phyloP scores from a whole-genome alignment of 176 grass and related monocot species.

The Otatea glauca region DNA sequence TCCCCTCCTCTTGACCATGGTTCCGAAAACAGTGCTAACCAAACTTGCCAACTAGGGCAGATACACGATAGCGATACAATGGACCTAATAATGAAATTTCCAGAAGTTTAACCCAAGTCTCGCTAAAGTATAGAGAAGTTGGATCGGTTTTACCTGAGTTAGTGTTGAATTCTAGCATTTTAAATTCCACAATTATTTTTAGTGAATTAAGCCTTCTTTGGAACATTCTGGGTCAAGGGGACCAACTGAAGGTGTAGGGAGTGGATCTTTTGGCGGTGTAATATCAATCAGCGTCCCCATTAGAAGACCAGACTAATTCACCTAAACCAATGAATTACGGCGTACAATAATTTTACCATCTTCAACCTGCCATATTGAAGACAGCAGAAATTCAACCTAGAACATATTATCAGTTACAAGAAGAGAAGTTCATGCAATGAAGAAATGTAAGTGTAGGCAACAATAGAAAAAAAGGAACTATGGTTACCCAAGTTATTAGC shows the following conservation, averaged over 20 bases:
- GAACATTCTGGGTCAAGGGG: constrained; percentile 71
- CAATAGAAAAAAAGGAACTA: background rate
- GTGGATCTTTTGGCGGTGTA: constrained; percentile 81
- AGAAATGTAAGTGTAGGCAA: background rate
- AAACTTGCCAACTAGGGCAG: constrained; percentile 5
- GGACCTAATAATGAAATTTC: background rate
- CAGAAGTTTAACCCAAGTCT: background rate
- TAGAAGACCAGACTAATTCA: constrained; percentile 96
- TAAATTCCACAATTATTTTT: constrained; percentile 47
- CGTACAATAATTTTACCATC: constrained; percentile 95
- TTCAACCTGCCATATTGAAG: constrained; percentile 63
- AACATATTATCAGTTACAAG: background rate
- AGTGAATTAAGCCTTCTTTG: constrained; percentile 87
- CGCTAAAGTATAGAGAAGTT: background rate
- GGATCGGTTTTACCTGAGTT: background rate
- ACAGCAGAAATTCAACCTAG: background rate
- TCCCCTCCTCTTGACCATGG: constrained; percentile 33
- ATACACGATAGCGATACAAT: background rate
- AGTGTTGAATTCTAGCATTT: too few relatives aligned
- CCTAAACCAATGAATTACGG: constrained; percentile 82
- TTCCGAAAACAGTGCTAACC: constrained; percentile 10
- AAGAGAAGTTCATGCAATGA: background rate
- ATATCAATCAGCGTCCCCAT: constrained; percentile 98
- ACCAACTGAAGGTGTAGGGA: constrained; percentile 75
- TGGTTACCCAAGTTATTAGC: background rate